Evolutionary conservation across 805 yeast genomes (phyloP), one percentile per base, ranked within the genome.

Genomic region (Phaffomyces antillensis): DNA sequence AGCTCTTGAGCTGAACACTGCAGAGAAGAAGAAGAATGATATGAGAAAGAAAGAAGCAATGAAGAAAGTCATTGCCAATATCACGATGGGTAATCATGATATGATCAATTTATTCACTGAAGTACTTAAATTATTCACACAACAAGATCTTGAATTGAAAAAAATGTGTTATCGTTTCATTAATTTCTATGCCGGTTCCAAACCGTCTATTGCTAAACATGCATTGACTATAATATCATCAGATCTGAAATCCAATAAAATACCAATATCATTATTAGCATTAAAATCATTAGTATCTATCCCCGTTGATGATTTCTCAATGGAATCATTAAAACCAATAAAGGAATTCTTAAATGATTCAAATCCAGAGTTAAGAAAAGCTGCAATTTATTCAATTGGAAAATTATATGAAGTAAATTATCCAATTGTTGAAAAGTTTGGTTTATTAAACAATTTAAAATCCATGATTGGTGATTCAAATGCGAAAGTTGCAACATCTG

Each of bases 81-180:
- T 88, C 63, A 83, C 95, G 7, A 72, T 88, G 64, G 88, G 89
- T 41, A 87, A 86, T 61, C 74, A 74, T 45, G 96, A 91, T 58
- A 77, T 89, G 77, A 70, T 79, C 11, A 61, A 66, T 17, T 60
- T 91, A 44, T 76, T 82, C 56, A 80, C 81, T 1, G 95, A 86
- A 42, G 73, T 87, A 7, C 47, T 77, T 7, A 58, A 61, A 32
- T 63, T 81, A n/a, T 66, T 84, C 56, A 68, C 70, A 39, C 64
- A 70, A 46, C 74, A 73, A 52, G 95, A 87, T 63, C 47, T 79
- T 28, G 95, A 86, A 52, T 69, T 83, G 43, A 78, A 86, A 57
- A 75, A 83, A 49, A 71, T 87, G 67, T 81, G 90, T 51, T 81
- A 79, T 55, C 76, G 83, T 39, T 89, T 72, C 54, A 60, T 89